phyloP scores from a whole-genome alignment of 257 asterid species.

The Solanum dulcamara region DNA sequence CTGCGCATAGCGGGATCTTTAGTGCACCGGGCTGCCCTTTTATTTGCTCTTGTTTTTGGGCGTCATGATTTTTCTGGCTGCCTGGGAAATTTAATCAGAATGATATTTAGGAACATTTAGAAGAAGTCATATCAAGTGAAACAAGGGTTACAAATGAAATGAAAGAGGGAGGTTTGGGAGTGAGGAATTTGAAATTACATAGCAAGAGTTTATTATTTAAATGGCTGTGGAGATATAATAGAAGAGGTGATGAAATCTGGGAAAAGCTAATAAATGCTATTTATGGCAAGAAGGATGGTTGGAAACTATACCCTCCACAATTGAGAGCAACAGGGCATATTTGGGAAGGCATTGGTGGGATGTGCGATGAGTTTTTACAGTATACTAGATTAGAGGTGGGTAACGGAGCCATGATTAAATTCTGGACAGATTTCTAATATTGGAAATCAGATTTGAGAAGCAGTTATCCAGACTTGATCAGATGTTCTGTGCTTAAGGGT shows the following conservation, averaged over 20 bases:
- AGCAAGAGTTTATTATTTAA: background rate
- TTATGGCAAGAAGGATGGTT: background rate
- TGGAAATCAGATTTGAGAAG: background rate
- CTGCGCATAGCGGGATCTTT: too few species aligned
- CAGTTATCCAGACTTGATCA: background rate
- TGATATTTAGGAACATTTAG: background rate
- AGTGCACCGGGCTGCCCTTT: too few species aligned
- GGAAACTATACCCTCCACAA: background rate
- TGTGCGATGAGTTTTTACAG: background rate
- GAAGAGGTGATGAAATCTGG: background rate
- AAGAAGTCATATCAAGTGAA: background rate
- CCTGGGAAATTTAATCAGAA: background rate
- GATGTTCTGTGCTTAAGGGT: background rate
- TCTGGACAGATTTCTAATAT: background rate
- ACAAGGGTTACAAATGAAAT: background rate
- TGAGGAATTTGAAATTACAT: background rate
- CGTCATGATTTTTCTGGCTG: background rate
- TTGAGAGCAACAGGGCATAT: background rate
- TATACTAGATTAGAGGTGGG: background rate
- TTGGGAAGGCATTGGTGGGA: background rate
- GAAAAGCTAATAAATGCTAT: background rate
- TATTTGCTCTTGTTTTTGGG: background rate
- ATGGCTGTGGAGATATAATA: background rate
- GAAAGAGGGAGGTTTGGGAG: background rate
- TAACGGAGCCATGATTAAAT: background rate